Evolutionary conservation across 306 rosid genomes (phyloP), one percentile per base, ranked within the genome.

Genomic region (Delonix regia): DNA sequence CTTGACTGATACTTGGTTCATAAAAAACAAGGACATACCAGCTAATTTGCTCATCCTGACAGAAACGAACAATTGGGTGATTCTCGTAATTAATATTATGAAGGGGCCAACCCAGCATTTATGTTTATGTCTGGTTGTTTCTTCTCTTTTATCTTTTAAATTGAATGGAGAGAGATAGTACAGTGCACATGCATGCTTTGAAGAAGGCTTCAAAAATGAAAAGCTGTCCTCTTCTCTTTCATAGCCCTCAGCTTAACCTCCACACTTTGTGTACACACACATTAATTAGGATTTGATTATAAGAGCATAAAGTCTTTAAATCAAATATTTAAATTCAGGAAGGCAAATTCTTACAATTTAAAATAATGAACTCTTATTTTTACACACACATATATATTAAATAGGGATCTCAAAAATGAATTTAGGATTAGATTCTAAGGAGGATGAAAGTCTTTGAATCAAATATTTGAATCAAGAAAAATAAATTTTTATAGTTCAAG

Each of bases 111-210:
- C 64, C 19, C 30, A 42, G 52, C 75, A 72, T 82, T 84, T 19
- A 83, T 74, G 75, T 83, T 70, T 25, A 9, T 78, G 83, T 65
- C 38, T 16, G 13, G 24, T 15, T 65, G 78, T 65, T 81, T 45
- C 68, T 78, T 60, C 69, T 51, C 53, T 77, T 75, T 52, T 78
- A 65, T 71, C 19, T 71, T 75, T 2, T 34, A 42, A 56, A 57
- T 80, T 63, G 60, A 80, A 83, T 75, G 25, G 80, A 61, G 48
- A 59, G 69, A 19, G 78, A 83, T 78, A 72, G 88, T 84, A 84
- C 84, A 79, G 45, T 41, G 83, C 97, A 89, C 89, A 89, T 89
- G 90, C 88, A 55, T 65, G 80, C 83, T 83, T 85, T 86, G 80
- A 77, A 75, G 79, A 84, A 82, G 86, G 84, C 69, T 78, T 79